These are phyloP conservation scores for Piper betle DNA, from an alignment of 164 flowering plant species.

Conservation along the genomic window DNA sequence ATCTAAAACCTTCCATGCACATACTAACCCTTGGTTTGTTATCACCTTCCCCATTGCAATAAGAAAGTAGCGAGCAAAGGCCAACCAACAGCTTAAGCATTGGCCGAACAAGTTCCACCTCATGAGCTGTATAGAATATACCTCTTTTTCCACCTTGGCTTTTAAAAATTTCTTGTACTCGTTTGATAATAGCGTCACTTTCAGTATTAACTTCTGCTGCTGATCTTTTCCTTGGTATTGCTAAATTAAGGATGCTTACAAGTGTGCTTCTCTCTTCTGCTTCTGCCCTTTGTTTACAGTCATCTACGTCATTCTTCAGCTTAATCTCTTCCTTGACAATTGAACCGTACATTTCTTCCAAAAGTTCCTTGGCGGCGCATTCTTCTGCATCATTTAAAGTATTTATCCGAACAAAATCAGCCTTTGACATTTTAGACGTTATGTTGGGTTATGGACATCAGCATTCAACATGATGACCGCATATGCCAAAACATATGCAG, in stretches of 20 bases:
- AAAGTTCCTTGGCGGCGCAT: constrained; percentile 67
- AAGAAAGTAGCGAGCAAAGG: constrained; percentile 88
- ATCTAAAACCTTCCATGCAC: constrained; percentile 96
- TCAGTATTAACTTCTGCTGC: constrained; percentile 55
- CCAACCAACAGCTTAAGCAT: constrained; percentile 99
- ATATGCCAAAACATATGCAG: constrained; percentile 96
- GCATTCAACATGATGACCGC: constrained; percentile 94
- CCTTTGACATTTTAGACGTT: constrained; percentile 89
- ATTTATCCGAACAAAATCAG: constrained; percentile 77
- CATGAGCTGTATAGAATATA: constrained; percentile 58
- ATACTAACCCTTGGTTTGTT: constrained; percentile 68
- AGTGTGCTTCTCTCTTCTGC: constrained; percentile 77
- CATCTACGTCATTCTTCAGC: constrained; percentile 59
- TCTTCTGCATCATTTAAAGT: constrained; percentile 63
- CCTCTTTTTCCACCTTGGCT: constrained; percentile 73
- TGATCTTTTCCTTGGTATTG: constrained; percentile 63
- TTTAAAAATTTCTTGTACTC: constrained; percentile 70
- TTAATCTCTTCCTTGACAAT: constrained; percentile 89
- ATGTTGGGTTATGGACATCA: constrained; percentile 96
- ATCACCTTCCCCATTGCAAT: constrained; percentile 97
- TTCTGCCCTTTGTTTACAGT: constrained; percentile 56
- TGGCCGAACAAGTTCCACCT: constrained; percentile 77
- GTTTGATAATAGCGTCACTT: constrained; percentile 70
- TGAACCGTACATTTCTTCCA: constrained; percentile 92
- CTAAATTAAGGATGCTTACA: constrained; percentile 79